Evolutionary conservation across 1,139 yeast species (phyloP).

Genomic region (Hemisphaericaspora xylofermentans): DNA sequence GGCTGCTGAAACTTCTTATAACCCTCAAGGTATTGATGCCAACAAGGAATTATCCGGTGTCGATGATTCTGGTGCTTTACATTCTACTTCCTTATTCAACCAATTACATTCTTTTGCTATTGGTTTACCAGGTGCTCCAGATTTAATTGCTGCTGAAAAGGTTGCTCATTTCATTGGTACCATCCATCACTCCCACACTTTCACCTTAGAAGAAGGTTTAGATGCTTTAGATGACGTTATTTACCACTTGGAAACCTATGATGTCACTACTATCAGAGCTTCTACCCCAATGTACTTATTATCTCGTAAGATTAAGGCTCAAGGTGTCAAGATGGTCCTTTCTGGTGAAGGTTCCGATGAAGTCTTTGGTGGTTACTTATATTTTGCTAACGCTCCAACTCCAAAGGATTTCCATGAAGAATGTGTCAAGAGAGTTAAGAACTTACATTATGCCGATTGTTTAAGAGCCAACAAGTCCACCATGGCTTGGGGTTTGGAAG

Average conservation of each 20-base stretch:
- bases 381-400: constrained; percentile 95
- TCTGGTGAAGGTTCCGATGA: constrained; percentile 99
- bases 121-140: constrained; percentile 98
- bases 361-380: constrained; percentile 96
- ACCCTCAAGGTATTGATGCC: constrained; percentile 48
- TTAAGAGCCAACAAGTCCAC: constrained; percentile 98
- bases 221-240: constrained; percentile 95
- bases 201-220: constrained; percentile 92
- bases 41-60: constrained; percentile 81
- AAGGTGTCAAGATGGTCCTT: constrained; percentile 98
- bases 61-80: constrained; percentile 81
- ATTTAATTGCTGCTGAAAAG: constrained; percentile 91
- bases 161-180: constrained; percentile 96
- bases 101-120: constrained; percentile 93
- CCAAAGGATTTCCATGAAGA: constrained; percentile 92
- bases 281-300: constrained; percentile 98
- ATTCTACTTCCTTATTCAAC: constrained; percentile 70
- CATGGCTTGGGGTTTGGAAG: constrained; percentile 99
- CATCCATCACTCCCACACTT: constrained; percentile 95
- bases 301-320: constrained; percentile 96
- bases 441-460: constrained; percentile 96
- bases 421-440: constrained; percentile 92
- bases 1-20: constrained; percentile 69
- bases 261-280: constrained; percentile 98
- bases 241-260: constrained; percentile 93